These are phyloP conservation scores for Aspergillus coremiiformis DNA, from an alignment of 495 filamentous ascomycete species.

Conservation along the genomic window DNA sequence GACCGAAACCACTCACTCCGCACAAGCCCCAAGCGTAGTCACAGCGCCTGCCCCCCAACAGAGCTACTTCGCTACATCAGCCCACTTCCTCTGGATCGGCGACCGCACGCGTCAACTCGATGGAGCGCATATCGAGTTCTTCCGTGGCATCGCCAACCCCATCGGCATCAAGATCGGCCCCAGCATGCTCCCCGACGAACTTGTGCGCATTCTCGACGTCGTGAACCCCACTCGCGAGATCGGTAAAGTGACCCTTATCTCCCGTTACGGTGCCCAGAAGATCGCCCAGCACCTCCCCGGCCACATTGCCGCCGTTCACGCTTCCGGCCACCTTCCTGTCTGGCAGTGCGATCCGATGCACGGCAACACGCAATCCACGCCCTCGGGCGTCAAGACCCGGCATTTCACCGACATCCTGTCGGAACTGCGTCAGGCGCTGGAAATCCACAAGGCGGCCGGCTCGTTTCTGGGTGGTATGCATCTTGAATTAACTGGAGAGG, in stretches of 20 bases:
- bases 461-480: constrained; percentile 91
- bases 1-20: not conserved
- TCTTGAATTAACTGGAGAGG: constrained; percentile 88
- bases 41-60: constrained; percentile 9
- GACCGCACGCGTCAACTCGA: constrained; percentile 90
- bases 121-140: constrained; percentile 93
- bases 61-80: constrained; percentile 80
- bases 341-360: constrained; percentile 99
- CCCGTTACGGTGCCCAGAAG: constrained; percentile 76
- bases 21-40: not conserved
- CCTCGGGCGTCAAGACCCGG: constrained; percentile 73
- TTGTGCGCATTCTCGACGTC: constrained; percentile 67
- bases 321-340: constrained; percentile 67
- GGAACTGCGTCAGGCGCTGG: constrained; percentile 70
- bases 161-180: constrained; percentile 95
- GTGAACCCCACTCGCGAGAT: constrained; percentile 75
- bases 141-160: constrained; percentile 91
- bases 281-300: constrained; percentile 62
- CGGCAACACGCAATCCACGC: constrained; percentile 60
- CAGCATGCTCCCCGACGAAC: constrained; percentile 63
- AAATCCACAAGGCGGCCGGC: constrained; percentile 73
- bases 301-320: constrained; percentile 81
- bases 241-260: constrained; percentile 93
- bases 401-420: constrained; percentile 78
- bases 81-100: constrained; percentile 97